Evolutionary conservation across 208 protist species (phyloP).

Genomic region (Trypanosoma grayi): DNA sequence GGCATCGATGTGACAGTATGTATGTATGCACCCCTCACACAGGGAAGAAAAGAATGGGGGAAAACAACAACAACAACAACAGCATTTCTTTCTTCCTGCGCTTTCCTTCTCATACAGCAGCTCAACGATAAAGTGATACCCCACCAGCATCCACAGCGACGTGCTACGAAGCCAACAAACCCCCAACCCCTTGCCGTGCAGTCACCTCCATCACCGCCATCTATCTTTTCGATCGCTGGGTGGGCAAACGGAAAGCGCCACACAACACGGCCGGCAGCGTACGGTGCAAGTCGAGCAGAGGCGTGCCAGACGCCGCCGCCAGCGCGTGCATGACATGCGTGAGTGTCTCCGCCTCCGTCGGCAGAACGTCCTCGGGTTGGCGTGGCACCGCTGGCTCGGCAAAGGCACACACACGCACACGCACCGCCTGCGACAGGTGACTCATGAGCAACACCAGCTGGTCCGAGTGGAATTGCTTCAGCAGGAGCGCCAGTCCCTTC

Average conservation of each 20-base stretch:
- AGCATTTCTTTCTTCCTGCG: no score
- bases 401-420: conserved; percentile 35
- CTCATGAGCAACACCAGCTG: conserved; percentile 74
- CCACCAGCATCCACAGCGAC: no score
- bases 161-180: no score
- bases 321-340: conserved; percentile 27
- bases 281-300: conserved; percentile 24
- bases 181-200: no score
- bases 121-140: no score
- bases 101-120: no score
- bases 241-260: conserved; percentile 15
- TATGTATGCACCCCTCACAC: no score
- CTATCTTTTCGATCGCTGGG: conserved; percentile 13
- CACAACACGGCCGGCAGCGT: conserved; percentile 23
- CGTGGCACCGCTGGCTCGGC: conserved; percentile 1
- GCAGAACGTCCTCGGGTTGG: conserved; percentile 29
- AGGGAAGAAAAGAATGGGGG: no score
- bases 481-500: conserved; percentile 84
- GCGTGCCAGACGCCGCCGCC: conserved; percentile 11
- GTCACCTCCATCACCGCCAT: no score
- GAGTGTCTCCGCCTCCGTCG: conserved; percentile 37
- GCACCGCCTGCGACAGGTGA: conserved; percentile 82
- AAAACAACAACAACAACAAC: no score
- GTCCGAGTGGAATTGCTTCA: conserved; percentile 93
- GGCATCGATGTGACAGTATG: no score